Evolutionary conservation across 345 rosid species (phyloP), one percentile per base, ranked within the genome.

Genomic region (Murraya koenigii): DNA sequence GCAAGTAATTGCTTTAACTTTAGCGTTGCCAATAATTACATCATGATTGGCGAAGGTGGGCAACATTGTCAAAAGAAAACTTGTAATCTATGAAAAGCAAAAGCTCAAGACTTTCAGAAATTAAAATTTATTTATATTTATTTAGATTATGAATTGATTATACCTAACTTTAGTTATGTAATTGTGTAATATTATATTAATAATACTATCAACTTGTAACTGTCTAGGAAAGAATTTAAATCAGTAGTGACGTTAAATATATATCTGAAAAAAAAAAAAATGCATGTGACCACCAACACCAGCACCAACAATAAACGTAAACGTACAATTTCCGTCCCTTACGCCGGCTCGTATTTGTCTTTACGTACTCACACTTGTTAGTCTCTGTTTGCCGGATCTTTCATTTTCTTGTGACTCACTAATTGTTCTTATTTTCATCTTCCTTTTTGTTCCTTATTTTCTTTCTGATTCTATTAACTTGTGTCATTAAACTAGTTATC

Each of bases 331-430:
- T 69, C 85, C 86, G 77, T 75, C 32, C 32, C 83, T 68, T 49
- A 60, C 84, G 86, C 88, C 85, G 88, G 85, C 84, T 33, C 26
- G 38, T 76, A 66, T 49, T 83, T 77, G 81, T 84, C 85, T 74
- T 73, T 77, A 59, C 60, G 60, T 75, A 70, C 38, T 44, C 66
- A 41, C 19, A 26, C 39, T 41, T 20, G 77, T 55, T 2, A 23
- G 30, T 22, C 72, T 41, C 44, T 28, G 44, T 75, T 59, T 22
- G 47, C 63, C 47, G 58, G 66, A 70, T 28, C 65, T 64, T 5
- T 61, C 65, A 52, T 52, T 61, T 55, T 65, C 68, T 60, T 26
- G 58, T 80, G 36, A 38, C 49, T 44, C 17, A 44, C 49, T 44
- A 8, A 73, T 35, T 35, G 61, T 49, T 60, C 23, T 49, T 23